A percentile compares a stretch with the other conserved stretches of the same genome.
These are phyloP conservation scores for Thraustochytrium striatum DNA, from an alignment of 352 stramenopile genomes.

Conservation along the genomic window DNA sequence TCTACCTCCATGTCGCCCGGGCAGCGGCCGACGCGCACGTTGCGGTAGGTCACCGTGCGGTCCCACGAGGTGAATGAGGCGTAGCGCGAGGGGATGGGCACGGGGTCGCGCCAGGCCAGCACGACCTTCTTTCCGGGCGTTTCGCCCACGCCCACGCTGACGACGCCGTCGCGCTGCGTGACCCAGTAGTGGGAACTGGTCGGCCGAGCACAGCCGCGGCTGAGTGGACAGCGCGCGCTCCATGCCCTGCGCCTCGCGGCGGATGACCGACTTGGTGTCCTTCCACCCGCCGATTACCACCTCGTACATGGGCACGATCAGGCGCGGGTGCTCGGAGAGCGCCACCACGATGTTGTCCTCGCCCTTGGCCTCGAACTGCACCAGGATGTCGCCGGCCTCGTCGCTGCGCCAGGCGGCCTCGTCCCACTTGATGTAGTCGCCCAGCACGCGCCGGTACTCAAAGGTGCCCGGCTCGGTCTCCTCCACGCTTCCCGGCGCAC, in stretches of 20 bases:
- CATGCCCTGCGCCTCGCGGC: background rate
- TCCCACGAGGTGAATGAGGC: slow-evolving; percentile 38
- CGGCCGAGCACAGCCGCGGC: slow-evolving; percentile 16
- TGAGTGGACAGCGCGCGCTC: slow-evolving; percentile 25
- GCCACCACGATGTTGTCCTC: slow-evolving; percentile 39
- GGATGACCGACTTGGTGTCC: slow-evolving; percentile 44
- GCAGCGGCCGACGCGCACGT: background rate
- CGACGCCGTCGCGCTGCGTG: background rate
- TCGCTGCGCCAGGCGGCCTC: background rate
- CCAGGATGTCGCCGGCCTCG: slow-evolving; percentile 9
- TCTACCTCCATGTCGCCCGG: slow-evolving; percentile 43
- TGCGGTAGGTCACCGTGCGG: slow-evolving; percentile 17
- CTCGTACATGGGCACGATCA: slow-evolving; percentile 41
- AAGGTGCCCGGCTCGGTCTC: background rate
- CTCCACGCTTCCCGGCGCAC: background rate
- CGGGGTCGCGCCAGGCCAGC: slow-evolving; percentile 12
- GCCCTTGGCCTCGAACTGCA: slow-evolving; percentile 39
- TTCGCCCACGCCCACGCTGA: slow-evolving; percentile 24
- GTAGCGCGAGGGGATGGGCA: background rate
- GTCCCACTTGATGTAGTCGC: slow-evolving; percentile 42
- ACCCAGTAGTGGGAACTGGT: slow-evolving; percentile 23
- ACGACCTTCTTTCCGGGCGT: slow-evolving; percentile 16
- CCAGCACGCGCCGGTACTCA: background rate
- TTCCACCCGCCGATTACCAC: slow-evolving; percentile 36
- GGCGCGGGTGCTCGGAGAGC: background rate